Evolutionary conservation across 2,329 filamentous ascomycete species (phyloP).

Genomic region (Waltergamsia citrina): DNA sequence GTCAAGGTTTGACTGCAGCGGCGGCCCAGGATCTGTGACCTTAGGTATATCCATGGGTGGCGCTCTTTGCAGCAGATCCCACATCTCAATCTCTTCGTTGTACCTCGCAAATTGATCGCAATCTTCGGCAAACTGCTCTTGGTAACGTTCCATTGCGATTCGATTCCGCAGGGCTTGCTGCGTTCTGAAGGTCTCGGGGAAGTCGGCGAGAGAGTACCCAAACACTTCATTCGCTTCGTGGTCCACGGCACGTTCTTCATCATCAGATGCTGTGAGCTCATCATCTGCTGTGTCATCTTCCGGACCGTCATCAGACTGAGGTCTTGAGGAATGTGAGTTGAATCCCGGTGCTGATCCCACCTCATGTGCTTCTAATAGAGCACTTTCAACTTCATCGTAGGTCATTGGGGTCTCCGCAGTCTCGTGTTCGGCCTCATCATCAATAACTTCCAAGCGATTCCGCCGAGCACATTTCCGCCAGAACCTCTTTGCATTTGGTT

Average conservation of each 20-base stretch:
- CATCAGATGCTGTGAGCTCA: too few relatives aligned
- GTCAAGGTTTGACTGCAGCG: conserved; percentile 16
- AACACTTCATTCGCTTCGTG: conserved; percentile 33
- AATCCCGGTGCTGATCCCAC: too few relatives aligned
- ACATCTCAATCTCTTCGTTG: conserved; percentile 33
- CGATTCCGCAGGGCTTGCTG: conserved; percentile 24
- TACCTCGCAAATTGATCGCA: conserved; percentile 28
- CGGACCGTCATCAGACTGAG: conserved; percentile 5
- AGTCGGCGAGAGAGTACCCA: conserved; percentile 26
- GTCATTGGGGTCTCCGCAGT: conserved; percentile 21
- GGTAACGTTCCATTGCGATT: conserved; percentile 28
- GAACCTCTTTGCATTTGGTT: conserved; percentile 24
- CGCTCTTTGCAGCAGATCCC: conserved; percentile 30
- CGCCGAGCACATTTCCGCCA: conserved; percentile 41
- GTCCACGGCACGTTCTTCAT: conserved; percentile 18
- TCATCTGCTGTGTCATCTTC: conserved; percentile 1
- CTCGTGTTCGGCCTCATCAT: conserved; percentile 13
- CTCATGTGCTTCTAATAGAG: conserved; percentile 15
- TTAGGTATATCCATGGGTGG: conserved; percentile 23
- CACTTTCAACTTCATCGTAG: conserved; percentile 33
- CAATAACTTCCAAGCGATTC: conserved; percentile 33
- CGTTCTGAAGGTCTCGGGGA: conserved; percentile 24
- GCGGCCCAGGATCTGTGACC: conserved; percentile 15
- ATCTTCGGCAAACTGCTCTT: conserved; percentile 33
- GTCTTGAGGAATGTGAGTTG: too few relatives aligned